Conservation (phyloP, 306 rosid species). For the Prunus davidiana region DNA sequence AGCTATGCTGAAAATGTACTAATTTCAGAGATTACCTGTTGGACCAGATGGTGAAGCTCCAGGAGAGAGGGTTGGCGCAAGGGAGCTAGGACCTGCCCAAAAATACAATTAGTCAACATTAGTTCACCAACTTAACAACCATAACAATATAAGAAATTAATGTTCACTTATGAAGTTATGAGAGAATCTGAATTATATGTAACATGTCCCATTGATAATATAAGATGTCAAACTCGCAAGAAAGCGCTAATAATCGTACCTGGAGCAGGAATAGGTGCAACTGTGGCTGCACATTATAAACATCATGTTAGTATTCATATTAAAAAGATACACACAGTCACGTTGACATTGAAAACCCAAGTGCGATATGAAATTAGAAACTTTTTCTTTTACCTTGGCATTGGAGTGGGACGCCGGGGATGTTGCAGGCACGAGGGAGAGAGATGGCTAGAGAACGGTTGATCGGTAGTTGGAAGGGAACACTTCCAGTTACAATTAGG, state of each 20-base stretch:
- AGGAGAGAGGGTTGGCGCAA: slow-evolving; percentile 53
- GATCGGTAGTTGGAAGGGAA: slow-evolving; percentile 62
- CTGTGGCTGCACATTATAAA: slow-evolving; percentile 46
- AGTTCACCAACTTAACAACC: neutral
- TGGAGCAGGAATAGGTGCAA: slow-evolving; percentile 67
- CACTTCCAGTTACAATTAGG: slow-evolving; percentile 47
- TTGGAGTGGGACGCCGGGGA: slow-evolving; percentile 70
- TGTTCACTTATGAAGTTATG: neutral
- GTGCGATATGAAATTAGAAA: neutral
- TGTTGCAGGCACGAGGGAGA: slow-evolving; percentile 86
- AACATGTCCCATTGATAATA: neutral
- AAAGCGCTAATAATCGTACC: slow-evolving; percentile 35
- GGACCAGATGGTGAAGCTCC: slow-evolving; percentile 58
- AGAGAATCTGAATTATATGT: too few species aligned
- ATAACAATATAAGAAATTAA: neutral
- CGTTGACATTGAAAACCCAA: neutral
- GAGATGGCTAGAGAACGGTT: slow-evolving; percentile 63
- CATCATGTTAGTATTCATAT: slow-evolving; percentile 9
- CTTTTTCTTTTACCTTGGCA: slow-evolving; percentile 33
- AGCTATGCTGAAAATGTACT: neutral
- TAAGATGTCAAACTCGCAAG: neutral
- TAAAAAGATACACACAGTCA: neutral
- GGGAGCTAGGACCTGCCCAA: slow-evolving; percentile 52
- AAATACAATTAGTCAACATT: neutral
- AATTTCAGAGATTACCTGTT: slow-evolving; percentile 37